A percentile compares a stretch with the other conserved stretches of the same genome.
Conservation (phyloP, 495 filamentous ascomycete species). For the Aspergillus nidulans region DNA sequence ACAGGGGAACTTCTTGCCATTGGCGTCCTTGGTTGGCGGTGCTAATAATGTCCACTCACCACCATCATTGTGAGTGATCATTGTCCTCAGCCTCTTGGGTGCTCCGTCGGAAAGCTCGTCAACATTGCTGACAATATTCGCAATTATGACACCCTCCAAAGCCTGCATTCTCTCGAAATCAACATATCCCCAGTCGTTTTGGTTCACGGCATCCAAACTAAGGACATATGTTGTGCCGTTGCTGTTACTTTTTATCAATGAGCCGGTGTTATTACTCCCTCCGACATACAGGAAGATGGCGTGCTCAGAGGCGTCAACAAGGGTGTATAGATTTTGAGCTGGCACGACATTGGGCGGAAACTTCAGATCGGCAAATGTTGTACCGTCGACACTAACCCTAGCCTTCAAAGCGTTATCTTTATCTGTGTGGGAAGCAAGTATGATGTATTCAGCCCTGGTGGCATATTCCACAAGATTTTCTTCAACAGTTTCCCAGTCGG, state of each 20-base stretch:
- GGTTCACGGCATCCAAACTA: constrained; percentile 72
- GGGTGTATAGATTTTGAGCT: constrained; percentile 79
- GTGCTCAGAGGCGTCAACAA: constrained; percentile 87
- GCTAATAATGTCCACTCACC: constrained; percentile 72
- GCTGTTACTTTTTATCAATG: constrained; percentile 93
- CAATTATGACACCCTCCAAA: constrained; percentile 82
- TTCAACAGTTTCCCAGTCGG: constrained; percentile 52
- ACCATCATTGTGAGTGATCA: constrained; percentile 95
- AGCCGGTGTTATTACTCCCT: constrained; percentile 61
- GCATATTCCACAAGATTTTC: constrained; percentile 77
- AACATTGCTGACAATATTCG: constrained; percentile 78
- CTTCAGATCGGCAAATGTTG: constrained; percentile 71
- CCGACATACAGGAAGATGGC: constrained; percentile 90
- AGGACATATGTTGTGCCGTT: constrained; percentile 93
- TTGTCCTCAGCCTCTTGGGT: constrained; percentile 75
- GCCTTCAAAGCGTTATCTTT: constrained; percentile 67
- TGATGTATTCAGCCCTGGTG: constrained; percentile 90
- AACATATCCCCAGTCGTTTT: constrained; percentile 68
- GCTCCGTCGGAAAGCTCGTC: constrained; percentile 56
- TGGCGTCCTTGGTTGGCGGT: constrained; percentile 62
- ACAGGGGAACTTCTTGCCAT: constrained; percentile 69
- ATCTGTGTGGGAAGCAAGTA: constrained; percentile 71
- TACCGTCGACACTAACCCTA: constrained; percentile 78
- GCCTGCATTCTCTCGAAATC: constrained; percentile 96
- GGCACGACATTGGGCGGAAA: constrained; percentile 82